Evolutionary conservation across 2,329 filamentous ascomycete species (phyloP).

Genomic region (Zymoseptoria crescenta): DNA sequence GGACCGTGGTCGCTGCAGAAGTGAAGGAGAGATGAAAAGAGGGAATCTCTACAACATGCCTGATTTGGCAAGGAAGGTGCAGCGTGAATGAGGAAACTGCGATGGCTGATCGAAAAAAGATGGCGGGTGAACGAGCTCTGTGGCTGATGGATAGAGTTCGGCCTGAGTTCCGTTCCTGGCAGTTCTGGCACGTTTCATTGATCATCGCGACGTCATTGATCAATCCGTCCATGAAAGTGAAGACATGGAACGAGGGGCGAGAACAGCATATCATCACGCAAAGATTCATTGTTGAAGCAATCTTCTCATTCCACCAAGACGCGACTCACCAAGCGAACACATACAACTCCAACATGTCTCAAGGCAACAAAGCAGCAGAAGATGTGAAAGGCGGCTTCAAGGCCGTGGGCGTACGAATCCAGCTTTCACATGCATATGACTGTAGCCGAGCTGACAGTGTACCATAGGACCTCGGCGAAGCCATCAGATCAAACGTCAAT

Average conservation of each 20-base stretch:
- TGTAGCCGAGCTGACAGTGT: not conserved
- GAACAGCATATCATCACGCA: not conserved
- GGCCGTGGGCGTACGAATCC: constrained; percentile 11
- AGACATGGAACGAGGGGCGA: not conserved
- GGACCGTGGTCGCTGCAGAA: not conserved
- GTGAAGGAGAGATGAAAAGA: not conserved
- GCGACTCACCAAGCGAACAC: too few species aligned
- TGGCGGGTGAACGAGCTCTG: not conserved
- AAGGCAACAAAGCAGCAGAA: constrained; percentile 21
- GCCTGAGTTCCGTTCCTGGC: not conserved
- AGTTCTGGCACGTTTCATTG: not conserved
- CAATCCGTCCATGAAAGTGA: not conserved
- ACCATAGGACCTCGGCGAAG: constrained; percentile 18
- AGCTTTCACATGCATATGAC: not conserved
- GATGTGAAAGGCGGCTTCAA: constrained; percentile 21
- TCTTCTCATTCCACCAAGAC: too few species aligned
- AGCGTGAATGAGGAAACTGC: not conserved
- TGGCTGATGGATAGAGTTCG: not conserved
- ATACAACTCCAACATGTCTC: constrained; percentile 9
- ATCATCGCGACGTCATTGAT: not conserved
- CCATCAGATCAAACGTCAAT: constrained; percentile 24
- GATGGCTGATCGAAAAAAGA: not conserved
- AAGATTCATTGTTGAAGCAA: too few species aligned
- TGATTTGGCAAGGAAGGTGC: not conserved
- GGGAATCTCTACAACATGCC: not conserved